Percentiles rank a stretch among this genome's conserved stretches.
Evolutionary conservation across 2,329 filamentous ascomycete genomes (phyloP).

Genomic region (Metarhizium robertsii): DNA sequence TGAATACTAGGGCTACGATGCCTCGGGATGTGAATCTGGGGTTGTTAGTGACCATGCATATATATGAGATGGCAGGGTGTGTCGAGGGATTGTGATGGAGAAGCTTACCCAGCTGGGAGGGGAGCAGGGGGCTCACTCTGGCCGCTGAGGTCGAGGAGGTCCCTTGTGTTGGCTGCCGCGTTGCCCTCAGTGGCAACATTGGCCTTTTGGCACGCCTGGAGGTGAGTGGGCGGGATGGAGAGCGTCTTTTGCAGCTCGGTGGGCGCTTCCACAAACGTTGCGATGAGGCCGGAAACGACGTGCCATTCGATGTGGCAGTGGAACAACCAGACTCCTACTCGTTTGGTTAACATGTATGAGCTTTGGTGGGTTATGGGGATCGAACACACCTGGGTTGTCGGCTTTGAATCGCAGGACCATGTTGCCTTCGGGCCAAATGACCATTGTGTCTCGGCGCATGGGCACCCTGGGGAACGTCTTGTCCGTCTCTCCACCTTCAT

Average conservation of each 20-base stretch:
- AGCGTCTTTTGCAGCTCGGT: slow-evolving; percentile 50
- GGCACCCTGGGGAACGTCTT: slow-evolving; percentile 42
- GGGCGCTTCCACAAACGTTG: slow-evolving; percentile 56
- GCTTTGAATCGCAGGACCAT: slow-evolving; percentile 59
- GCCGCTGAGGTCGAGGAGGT: slow-evolving; percentile 55
- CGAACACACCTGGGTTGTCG: slow-evolving; percentile 50
- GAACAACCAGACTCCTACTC: slow-evolving; percentile 56
- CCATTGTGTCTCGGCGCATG: slow-evolving; percentile 59
- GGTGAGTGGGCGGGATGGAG: slow-evolving; percentile 49
- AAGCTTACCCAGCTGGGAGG: slow-evolving; percentile 51
- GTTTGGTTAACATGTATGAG: not conserved
- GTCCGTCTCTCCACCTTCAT: slow-evolving; percentile 31
- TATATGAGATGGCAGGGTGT: not conserved
- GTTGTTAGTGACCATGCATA: not conserved
- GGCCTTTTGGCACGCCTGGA: slow-evolving; percentile 45
- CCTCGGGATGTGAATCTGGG: slow-evolving; percentile 56
- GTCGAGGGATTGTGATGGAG: not conserved
- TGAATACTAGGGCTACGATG: slow-evolving; percentile 67
- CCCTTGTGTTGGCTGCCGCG: slow-evolving; percentile 59
- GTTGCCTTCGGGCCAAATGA: slow-evolving; percentile 56
- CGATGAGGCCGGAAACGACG: slow-evolving; percentile 54
- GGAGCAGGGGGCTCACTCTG: slow-evolving; percentile 44
- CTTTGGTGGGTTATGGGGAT: slow-evolving; percentile 2
- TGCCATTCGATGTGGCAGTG: slow-evolving; percentile 82
- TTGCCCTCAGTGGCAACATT: slow-evolving; percentile 53